A percentile compares a stretch with the other conserved stretches of the same genome.
Evolutionary conservation across 352 stramenopile genomes (phyloP).

Genomic region (Pythium scleroteichum): DNA sequence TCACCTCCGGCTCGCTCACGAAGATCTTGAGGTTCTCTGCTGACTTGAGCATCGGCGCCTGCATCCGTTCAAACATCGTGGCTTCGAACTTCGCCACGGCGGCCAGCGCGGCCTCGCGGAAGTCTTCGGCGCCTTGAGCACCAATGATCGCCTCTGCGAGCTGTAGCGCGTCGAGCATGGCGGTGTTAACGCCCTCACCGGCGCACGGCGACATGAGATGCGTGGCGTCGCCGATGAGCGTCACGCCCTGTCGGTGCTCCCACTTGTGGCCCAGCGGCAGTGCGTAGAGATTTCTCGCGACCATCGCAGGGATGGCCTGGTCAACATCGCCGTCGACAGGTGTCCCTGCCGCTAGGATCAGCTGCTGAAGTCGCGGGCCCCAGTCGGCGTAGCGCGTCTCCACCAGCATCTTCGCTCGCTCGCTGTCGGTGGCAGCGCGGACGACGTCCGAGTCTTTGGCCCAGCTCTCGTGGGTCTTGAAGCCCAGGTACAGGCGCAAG

Average conservation of each 20-base stretch:
- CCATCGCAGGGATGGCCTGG: not conserved
- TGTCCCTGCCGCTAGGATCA: slow-evolving; percentile 9
- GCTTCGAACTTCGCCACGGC: slow-evolving; percentile 16
- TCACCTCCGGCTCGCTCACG: slow-evolving; percentile 1
- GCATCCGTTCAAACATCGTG: slow-evolving; percentile 18
- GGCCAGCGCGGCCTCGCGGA: not conserved
- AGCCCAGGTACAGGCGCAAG: slow-evolving; percentile 26
- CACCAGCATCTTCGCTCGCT: slow-evolving; percentile 12
- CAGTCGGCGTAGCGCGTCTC: slow-evolving; percentile 22
- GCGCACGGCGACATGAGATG: slow-evolving; percentile 42
- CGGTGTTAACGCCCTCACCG: slow-evolving; percentile 36
- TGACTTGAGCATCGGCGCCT: slow-evolving; percentile 2
- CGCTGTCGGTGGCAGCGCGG: not conserved
- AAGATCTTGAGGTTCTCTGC: slow-evolving; percentile 22
- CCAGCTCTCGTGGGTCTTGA: slow-evolving; percentile 13
- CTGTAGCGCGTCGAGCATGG: slow-evolving; percentile 29
- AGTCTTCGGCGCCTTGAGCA: not conserved
- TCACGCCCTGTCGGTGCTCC: slow-evolving; percentile 21
- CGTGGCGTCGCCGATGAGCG: slow-evolving; percentile 35
- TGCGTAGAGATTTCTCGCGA: slow-evolving; percentile 14
- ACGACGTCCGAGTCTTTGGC: slow-evolving; percentile 8
- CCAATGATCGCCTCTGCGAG: slow-evolving; percentile 13
- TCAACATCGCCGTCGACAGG: not conserved
- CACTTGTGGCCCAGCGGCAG: slow-evolving; percentile 19
- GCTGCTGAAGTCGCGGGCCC: slow-evolving; percentile 6